Evolutionary conservation across 2,329 filamentous ascomycete genomes (phyloP), one percentile per base, ranked within the genome.

Genomic region (Apiospora rasikravindrae): DNA sequence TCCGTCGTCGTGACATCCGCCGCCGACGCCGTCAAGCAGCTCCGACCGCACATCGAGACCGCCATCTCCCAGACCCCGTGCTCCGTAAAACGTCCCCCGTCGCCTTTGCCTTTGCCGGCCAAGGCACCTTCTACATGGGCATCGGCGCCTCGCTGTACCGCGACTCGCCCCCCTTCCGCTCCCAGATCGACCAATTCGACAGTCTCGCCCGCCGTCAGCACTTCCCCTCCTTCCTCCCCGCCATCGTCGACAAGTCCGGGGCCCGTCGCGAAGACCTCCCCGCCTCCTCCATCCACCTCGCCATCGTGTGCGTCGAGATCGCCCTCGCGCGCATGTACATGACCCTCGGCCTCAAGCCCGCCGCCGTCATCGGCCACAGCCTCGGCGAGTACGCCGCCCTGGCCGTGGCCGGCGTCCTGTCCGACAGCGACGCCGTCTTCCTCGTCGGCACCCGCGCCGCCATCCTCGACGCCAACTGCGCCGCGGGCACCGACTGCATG

Each of bases 361-460:
- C 83, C 53, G 85, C 80, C 6, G 83, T 85, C 5, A 74, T 85
- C 33, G 84, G 84, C 16, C 84, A 84, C 74, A 90, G 88, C 75
- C 81, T 91, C 53, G 89, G 89, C 67, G 89, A 91, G 77, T 91
- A 90, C 75, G 88, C 89, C 64, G 89, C 89, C 53, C 83, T 91
- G 1, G 84, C 88, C 74, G 84, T 88, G 61, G 87, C 89, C 70
- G 89, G 88, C 69, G 88, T 91, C 51, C 82, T 91, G 66, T 89
- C 88, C 13, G 86, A 85, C 24, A 83, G 85, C 71, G 89, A 91
- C 77, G 87, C 89, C 78, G 84, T 93, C 42, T 87, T 87, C 68
- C 82, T 92, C 1, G 89, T 91, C 49, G 90, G 90, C 22, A 76
- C 83, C 68, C 84, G 90, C 1, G 75, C 53, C 26, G 53, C 26